Conservation (phyloP, 768 basidiomycete species). For the Boletus pseudo-olivaceus region DNA sequence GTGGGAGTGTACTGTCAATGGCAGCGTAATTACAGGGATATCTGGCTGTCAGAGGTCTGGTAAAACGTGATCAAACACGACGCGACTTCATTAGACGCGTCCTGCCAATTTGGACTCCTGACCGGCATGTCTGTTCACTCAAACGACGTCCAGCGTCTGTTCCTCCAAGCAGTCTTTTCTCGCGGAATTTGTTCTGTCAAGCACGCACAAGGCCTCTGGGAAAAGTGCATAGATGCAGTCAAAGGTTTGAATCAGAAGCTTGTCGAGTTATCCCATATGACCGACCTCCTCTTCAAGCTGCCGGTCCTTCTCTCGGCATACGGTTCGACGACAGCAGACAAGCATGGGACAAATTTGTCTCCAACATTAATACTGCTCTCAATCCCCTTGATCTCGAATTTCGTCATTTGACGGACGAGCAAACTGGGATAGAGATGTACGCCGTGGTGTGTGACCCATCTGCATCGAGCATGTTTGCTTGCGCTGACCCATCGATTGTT, state of each 20-base stretch:
- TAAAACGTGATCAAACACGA: neutral
- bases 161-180: slow-evolving; percentile 75
- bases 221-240: slow-evolving; percentile 63
- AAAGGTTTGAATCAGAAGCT: slow-evolving; percentile 47
- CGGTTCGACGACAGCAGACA: slow-evolving; percentile 38
- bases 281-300: slow-evolving; percentile 37
- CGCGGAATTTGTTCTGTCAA: slow-evolving; percentile 62
- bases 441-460: slow-evolving; percentile 52
- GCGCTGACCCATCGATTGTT: neutral
- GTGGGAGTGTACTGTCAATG: neutral
- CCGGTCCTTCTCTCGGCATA: slow-evolving; percentile 49
- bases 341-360: slow-evolving; percentile 60
- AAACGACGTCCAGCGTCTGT: slow-evolving; percentile 71
- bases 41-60: no score
- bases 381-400: slow-evolving; percentile 75
- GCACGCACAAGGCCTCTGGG: slow-evolving; percentile 64
- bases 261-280: neutral
- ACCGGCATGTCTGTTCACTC: slow-evolving; percentile 40
- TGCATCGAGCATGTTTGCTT: neutral
- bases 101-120: neutral
- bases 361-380: slow-evolving; percentile 56
- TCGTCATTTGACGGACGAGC: slow-evolving; percentile 58
- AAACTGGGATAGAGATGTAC: slow-evolving; percentile 59
- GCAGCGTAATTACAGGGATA: no score
- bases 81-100: neutral